Percentiles rank a stretch among this genome's conserved stretches.
Conservation (phyloP, 1,284 basidiomycete genomes). For the Peniophora sp. region DNA sequence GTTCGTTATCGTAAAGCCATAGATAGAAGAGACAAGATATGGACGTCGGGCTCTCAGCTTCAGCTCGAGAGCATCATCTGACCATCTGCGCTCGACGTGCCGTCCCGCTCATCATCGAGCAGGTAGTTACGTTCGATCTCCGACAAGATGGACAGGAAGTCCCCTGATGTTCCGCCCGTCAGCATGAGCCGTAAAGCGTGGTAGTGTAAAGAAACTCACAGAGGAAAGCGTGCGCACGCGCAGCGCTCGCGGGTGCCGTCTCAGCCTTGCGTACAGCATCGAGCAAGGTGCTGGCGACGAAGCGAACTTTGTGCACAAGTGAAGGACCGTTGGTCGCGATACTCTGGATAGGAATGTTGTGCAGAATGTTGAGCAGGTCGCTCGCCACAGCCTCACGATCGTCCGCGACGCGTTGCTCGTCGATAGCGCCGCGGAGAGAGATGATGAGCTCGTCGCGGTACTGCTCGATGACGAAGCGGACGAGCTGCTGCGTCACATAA, state of each 20-base stretch:
- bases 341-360: slow-evolving; percentile 83
- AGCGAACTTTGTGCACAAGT: slow-evolving; percentile 82
- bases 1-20: not conserved
- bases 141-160: slow-evolving; percentile 81
- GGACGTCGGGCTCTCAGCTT: slow-evolving; percentile 4
- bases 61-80: slow-evolving; percentile 35
- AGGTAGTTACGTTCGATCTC: slow-evolving; percentile 85
- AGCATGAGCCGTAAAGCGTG: slow-evolving; percentile 4
- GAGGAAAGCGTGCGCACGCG: slow-evolving; percentile 71
- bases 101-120: slow-evolving; percentile 69
- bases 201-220: slow-evolving; percentile 39
- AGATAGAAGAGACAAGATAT: not conserved
- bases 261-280: slow-evolving; percentile 80
- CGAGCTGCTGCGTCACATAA: slow-evolving; percentile 89
- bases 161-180: slow-evolving; percentile 44
- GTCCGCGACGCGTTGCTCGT: slow-evolving; percentile 59
- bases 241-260: slow-evolving; percentile 66
- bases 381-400: slow-evolving; percentile 71
- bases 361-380: slow-evolving; percentile 75
- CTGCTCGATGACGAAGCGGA: slow-evolving; percentile 83
- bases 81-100: slow-evolving; percentile 47
- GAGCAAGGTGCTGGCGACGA: slow-evolving; percentile 80
- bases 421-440: slow-evolving; percentile 54
- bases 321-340: slow-evolving; percentile 85
- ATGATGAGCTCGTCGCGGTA: slow-evolving; percentile 77